Evolutionary conservation across 208 protist species (phyloP).

Genomic region (Trichomonas gallinae): DNA sequence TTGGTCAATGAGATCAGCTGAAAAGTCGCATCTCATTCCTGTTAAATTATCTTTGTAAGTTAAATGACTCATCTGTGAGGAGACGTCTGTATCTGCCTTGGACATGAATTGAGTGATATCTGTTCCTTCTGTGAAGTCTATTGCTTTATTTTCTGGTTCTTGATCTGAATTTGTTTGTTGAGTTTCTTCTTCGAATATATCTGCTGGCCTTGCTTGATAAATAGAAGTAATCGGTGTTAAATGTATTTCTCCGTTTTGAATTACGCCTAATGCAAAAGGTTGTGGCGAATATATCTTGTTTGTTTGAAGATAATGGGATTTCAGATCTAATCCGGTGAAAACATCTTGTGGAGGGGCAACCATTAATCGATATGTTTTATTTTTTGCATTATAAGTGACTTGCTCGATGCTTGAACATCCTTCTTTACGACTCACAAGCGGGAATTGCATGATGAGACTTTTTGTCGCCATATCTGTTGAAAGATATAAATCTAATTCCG

Average conservation of each 20-base stretch:
- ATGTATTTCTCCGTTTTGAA: neutral
- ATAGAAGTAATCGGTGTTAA: neutral
- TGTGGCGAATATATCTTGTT: neutral
- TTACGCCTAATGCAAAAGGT: neutral
- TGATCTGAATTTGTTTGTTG: neutral
- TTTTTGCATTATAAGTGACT: neutral
- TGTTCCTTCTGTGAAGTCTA: neutral
- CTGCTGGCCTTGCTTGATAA: neutral
- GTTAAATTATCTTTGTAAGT: neutral
- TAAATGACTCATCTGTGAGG: neutral
- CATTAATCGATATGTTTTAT: neutral
- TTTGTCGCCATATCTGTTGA: neutral
- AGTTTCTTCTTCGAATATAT: neutral
- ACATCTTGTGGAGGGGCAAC: neutral
- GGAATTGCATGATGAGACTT: neutral
- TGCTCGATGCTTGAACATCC: neutral
- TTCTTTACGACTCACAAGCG: neutral
- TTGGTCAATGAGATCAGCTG: neutral
- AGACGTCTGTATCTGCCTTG: neutral
- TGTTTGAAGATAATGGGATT: neutral
- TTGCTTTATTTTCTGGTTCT: neutral
- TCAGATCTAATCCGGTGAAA: neutral
- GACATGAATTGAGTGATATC: neutral
- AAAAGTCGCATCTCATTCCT: neutral
- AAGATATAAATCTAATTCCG: neutral